Base-by-base conservation (phyloP, 169 alveolate genomes). In the Cryptosporidium canis region DNA sequence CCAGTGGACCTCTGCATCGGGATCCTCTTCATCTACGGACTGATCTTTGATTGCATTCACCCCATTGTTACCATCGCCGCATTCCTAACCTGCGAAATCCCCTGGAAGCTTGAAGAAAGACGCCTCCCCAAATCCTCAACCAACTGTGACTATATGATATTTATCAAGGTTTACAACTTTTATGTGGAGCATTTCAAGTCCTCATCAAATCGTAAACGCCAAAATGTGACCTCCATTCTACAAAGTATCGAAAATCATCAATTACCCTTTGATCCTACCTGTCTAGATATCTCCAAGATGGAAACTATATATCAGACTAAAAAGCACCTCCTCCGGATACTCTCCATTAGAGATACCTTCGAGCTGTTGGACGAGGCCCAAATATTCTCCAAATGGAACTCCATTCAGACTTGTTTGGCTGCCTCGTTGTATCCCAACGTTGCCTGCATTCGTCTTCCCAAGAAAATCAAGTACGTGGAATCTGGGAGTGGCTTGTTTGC, bases 1-100 rank as follows among this genome's bases (percentile, higher is more conserved):
- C 92, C 91, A 16, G 91, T 87, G 8, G 92, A 87, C 29, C 65
- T 61, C n/a, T 21, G 68, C 43, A 87, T 67, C 24, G 92, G 92
- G 29, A 87, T 82, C 7, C 35, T 87, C 31, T 64, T 87, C 66
- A 18, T 87, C 16, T 64, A 61, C 43, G 90, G 91, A 3, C 35
- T 64, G 11, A 61, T 87, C 29, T 87, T 87, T 44, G 91, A 77
- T 18, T 63, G 83, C 27, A 67, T 61, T 24, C 45, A 85, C 0
- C 82, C 92, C 16, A 48, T 70, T 0, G 66, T 83, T 7, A 66
- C 61, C 41, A 55, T 77, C 31, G 92, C 92, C 0, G 35, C 92
- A 18, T 66, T 85, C 31, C 70, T 85, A n/a, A 67, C 68, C 6
- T 77, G 87, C 16, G 87, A 77, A n/a, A 55, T 77, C 31, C 87